Percentiles rank a stretch among this genome's conserved stretches.
phyloP scores from a whole-genome alignment of 2,329 filamentous ascomycete species.

The Ophioceras dolichostomum region DNA sequence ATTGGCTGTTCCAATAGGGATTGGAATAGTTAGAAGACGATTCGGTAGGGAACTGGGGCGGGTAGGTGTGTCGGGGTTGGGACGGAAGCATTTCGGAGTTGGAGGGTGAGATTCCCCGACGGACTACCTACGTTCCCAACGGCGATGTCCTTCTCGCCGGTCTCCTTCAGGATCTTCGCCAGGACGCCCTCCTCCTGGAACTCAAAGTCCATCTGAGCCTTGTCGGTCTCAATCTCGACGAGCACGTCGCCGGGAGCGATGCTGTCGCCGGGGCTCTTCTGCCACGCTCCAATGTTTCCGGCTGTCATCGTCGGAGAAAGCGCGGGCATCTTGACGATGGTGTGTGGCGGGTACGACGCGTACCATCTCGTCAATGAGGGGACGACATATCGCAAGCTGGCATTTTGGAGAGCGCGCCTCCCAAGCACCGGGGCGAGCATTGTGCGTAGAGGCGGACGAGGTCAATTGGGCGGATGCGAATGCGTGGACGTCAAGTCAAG shows the following conservation, averaged over 20 bases:
- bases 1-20: slow-evolving; percentile 61
- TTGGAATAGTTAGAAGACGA: slow-evolving; percentile 3
- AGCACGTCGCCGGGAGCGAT: slow-evolving; percentile 88
- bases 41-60: background rate
- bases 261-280: slow-evolving; percentile 88
- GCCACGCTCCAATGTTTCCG: slow-evolving; percentile 94
- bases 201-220: slow-evolving; percentile 99
- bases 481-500: background rate
- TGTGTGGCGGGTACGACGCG: slow-evolving; percentile 88
- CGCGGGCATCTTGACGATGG: slow-evolving; percentile 93
- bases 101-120: slow-evolving; percentile 1
- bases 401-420: slow-evolving; percentile 46
- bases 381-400: slow-evolving; percentile 36
- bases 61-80: slow-evolving; percentile 1
- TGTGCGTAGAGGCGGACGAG: slow-evolving; percentile 12
- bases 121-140: slow-evolving; percentile 75
- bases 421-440: slow-evolving; percentile 54
- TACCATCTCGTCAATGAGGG: slow-evolving; percentile 48
- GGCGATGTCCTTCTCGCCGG: slow-evolving; percentile 84
- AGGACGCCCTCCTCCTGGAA: slow-evolving; percentile 97
- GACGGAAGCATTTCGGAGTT: background rate
- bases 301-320: slow-evolving; percentile 95
- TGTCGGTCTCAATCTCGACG: slow-evolving; percentile 98
- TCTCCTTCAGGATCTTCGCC: slow-evolving; percentile 86
- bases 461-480: background rate